phyloP scores from a whole-genome alignment of 805 yeast genomes.

The Yamadazyma scolyti region DNA sequence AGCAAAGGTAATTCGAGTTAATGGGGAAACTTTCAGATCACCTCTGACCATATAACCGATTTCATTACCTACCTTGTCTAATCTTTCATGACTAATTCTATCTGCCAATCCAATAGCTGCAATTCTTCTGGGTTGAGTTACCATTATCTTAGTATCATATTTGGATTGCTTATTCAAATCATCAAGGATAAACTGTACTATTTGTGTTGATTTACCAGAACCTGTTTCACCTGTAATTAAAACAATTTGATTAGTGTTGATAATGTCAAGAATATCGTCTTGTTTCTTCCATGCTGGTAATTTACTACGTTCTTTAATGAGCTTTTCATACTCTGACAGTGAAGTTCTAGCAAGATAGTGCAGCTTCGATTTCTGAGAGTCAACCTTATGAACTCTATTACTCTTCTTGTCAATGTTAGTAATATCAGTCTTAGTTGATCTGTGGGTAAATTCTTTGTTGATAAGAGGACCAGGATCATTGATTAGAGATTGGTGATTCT shows the following conservation, averaged over 20 bases:
- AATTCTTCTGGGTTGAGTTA: slow-evolving; percentile 95
- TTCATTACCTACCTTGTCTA: slow-evolving; percentile 61
- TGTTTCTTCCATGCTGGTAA: slow-evolving; percentile 85
- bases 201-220: slow-evolving; percentile 94
- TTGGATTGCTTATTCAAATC: slow-evolving; percentile 47
- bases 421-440: background rate
- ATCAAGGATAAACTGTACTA: slow-evolving; percentile 86
- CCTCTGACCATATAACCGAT: slow-evolving; percentile 91
- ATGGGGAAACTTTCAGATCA: slow-evolving; percentile 59
- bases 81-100: slow-evolving; percentile 83
- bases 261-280: slow-evolving; percentile 50
- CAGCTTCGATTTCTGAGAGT: slow-evolving; percentile 14
- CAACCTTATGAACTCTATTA: slow-evolving; percentile 4
- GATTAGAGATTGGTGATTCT: slow-evolving; percentile 52
- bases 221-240: slow-evolving; percentile 96
- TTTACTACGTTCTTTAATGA: slow-evolving; percentile 42
- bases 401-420: slow-evolving; percentile 1
- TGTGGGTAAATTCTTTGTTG: slow-evolving; percentile 1
- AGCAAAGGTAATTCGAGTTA: slow-evolving; percentile 77
- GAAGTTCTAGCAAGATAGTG: slow-evolving; percentile 21
- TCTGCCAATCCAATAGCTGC: slow-evolving; percentile 94
- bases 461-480: slow-evolving; percentile 71
- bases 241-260: slow-evolving; percentile 60
- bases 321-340: slow-evolving; percentile 26
- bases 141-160: slow-evolving; percentile 59